Percentiles rank a stretch among this genome's conserved stretches.
Conservation (phyloP, 441 rosid genomes). For the Populus hybrid region DNA sequence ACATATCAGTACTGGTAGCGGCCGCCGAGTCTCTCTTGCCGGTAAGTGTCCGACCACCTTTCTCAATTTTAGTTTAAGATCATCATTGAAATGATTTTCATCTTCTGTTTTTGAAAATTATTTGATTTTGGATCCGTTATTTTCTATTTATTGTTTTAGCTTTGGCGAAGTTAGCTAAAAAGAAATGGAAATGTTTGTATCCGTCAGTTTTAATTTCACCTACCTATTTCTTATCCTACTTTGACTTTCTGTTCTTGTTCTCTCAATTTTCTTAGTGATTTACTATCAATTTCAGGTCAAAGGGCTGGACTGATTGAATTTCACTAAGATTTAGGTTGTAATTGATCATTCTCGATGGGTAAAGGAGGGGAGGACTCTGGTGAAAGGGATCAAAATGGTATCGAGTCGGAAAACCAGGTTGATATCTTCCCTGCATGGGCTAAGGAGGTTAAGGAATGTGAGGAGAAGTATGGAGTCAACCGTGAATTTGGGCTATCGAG, state of each 20-base stretch:
- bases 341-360: conserved; percentile 46
- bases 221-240: neutral
- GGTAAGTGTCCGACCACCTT: conserved; percentile 22
- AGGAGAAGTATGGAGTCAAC: conserved; percentile 43
- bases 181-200: neutral
- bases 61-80: conserved; percentile 11
- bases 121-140: neutral
- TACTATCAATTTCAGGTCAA: neutral
- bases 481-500: conserved; percentile 40
- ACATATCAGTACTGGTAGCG: neutral
- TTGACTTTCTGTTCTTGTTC: neutral
- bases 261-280: neutral
- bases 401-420: conserved; percentile 12
- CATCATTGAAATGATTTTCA: neutral
- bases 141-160: neutral
- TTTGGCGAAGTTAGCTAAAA: neutral
- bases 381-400: conserved; percentile 19
- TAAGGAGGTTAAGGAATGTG: conserved; percentile 54
- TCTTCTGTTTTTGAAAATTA: neutral
- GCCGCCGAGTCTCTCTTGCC: neutral
- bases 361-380: conserved; percentile 63
- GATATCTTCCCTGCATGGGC: conserved; percentile 72
- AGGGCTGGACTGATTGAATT: neutral
- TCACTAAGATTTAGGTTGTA: neutral
- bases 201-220: neutral